Evolutionary conservation across 2,329 filamentous ascomycete species (phyloP).

Genomic region (Tolypocladium amazonense): DNA sequence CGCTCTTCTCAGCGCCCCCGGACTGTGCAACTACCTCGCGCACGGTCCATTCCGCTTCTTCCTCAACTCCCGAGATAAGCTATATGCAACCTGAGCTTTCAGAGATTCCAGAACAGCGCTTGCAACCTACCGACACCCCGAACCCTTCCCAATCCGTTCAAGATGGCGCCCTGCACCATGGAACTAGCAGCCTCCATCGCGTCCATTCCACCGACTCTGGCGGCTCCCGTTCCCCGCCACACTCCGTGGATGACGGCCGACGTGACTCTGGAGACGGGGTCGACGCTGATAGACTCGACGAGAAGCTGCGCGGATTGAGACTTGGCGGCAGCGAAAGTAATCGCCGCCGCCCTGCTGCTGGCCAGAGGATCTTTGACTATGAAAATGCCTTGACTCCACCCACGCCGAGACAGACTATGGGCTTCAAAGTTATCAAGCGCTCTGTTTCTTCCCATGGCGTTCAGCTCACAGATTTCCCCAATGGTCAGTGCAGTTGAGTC

Average conservation of each 20-base stretch:
- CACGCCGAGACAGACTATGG: conserved; percentile 35
- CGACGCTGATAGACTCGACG: conserved; percentile 34
- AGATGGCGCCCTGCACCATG: conserved; percentile 45
- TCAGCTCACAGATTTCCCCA: conserved; percentile 56
- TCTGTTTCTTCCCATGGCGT: conserved; percentile 26
- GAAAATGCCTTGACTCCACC: conserved; percentile 45
- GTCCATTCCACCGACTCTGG: conserved; percentile 11
- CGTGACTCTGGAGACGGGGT: conserved; percentile 20
- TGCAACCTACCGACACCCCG: conserved; percentile 24
- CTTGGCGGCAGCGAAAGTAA: conserved; percentile 16
- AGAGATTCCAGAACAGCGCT: conserved; percentile 32
- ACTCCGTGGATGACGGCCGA: conserved; percentile 17
- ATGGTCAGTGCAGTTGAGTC: conserved; percentile 48
- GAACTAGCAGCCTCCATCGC: conserved; percentile 26
- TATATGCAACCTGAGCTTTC: conserved; percentile 55
- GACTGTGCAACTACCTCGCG: conserved; percentile 42
- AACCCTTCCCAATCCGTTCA: conserved; percentile 29
- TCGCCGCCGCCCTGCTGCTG: conserved; percentile 23
- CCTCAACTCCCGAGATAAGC: conserved; percentile 29
- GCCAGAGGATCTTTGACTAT: conserved; percentile 48
- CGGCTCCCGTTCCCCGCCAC: conserved; percentile 24
- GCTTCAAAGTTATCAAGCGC: conserved; percentile 46
- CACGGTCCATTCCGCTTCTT: conserved; percentile 33
- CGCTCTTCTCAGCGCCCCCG: conserved; percentile 5
- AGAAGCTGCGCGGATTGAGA: conserved; percentile 43